phyloP scores from a whole-genome alignment of 495 filamentous ascomycete genomes.

The Elaphomyces granulatus region DNA sequence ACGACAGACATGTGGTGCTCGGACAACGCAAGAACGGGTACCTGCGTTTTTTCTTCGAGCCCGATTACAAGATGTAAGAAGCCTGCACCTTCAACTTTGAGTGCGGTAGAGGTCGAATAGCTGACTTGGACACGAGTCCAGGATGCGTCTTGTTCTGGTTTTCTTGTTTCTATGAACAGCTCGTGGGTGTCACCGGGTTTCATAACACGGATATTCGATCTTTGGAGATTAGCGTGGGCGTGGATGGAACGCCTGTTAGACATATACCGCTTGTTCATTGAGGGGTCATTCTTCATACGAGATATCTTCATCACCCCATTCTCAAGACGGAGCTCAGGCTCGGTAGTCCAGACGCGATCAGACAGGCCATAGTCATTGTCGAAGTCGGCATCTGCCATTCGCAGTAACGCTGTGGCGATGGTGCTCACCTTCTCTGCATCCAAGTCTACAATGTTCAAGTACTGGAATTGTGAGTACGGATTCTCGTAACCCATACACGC shows the following conservation, averaged over 20 bases:
- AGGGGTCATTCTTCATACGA: not conserved
- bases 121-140: too few species aligned
- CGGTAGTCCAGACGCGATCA: not conserved
- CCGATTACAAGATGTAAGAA: not conserved
- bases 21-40: too few species aligned
- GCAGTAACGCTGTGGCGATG: not conserved
- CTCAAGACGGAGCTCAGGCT: not conserved
- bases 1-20: too few species aligned
- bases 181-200: too few species aligned
- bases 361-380: not conserved
- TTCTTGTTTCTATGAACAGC: too few species aligned
- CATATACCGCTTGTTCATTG: slow-evolving; percentile 1
- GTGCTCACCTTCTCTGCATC: not conserved
- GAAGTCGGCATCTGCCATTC: not conserved
- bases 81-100: not conserved
- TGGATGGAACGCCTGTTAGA: too few species aligned
- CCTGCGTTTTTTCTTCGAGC: too few species aligned
- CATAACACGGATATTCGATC: too few species aligned
- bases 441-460: slow-evolving; percentile 1
- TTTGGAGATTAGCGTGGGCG: too few species aligned
- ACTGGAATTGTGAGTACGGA: not conserved
- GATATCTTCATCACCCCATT: not conserved
- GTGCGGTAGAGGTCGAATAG: not conserved
- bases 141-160: too few species aligned
- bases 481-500: not conserved